Conservation (phyloP, 805 yeast species). For the Ogataea naganishii region DNA sequence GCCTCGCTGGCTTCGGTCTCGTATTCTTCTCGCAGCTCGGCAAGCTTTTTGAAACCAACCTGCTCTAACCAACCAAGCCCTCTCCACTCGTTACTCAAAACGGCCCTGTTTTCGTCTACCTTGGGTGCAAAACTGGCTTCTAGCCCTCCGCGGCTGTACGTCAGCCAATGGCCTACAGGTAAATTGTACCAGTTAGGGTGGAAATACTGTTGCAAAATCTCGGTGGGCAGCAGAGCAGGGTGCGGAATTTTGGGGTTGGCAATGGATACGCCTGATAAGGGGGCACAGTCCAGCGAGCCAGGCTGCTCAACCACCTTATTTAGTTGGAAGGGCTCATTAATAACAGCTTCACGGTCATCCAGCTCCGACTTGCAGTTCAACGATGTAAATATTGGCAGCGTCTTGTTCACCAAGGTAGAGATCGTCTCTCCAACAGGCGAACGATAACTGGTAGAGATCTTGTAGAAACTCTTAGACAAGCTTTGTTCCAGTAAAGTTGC, state of each 20-base stretch:
- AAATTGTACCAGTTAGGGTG: slow-evolving; percentile 60
- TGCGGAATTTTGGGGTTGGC: slow-evolving; percentile 9
- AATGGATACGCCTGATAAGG: slow-evolving; percentile 38
- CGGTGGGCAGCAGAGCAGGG: slow-evolving; percentile 30
- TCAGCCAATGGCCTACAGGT: slow-evolving; percentile 60
- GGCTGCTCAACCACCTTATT: slow-evolving; percentile 59
- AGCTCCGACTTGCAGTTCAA: slow-evolving; percentile 57
- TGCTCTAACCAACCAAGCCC: slow-evolving; percentile 47
- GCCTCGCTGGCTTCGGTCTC: slow-evolving; percentile 5
- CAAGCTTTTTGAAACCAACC: slow-evolving; percentile 35
- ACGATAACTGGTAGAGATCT: slow-evolving; percentile 44
- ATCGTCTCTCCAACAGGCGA: slow-evolving; percentile 58
- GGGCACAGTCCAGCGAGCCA: slow-evolving; percentile 25
- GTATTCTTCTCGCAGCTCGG: slow-evolving; percentile 9
- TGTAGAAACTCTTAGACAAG: slow-evolving; percentile 49
- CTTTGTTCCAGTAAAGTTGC: slow-evolving; percentile 26
- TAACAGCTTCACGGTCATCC: slow-evolving; percentile 63
- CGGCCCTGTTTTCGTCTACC: slow-evolving; percentile 49
- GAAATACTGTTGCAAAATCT: slow-evolving; percentile 42
- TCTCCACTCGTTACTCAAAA: slow-evolving; percentile 41
- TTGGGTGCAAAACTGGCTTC: slow-evolving; percentile 58
- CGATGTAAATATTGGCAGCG: slow-evolving; percentile 75
- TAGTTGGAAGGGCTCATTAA: slow-evolving; percentile 61
- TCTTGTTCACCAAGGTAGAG: slow-evolving; percentile 48
- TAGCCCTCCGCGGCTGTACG: slow-evolving; percentile 27